A percentile compares a stretch with the other conserved stretches of the same genome.
Evolutionary conservation across 306 rosid species (phyloP).

Genomic region (Gleditsia sinensis): DNA sequence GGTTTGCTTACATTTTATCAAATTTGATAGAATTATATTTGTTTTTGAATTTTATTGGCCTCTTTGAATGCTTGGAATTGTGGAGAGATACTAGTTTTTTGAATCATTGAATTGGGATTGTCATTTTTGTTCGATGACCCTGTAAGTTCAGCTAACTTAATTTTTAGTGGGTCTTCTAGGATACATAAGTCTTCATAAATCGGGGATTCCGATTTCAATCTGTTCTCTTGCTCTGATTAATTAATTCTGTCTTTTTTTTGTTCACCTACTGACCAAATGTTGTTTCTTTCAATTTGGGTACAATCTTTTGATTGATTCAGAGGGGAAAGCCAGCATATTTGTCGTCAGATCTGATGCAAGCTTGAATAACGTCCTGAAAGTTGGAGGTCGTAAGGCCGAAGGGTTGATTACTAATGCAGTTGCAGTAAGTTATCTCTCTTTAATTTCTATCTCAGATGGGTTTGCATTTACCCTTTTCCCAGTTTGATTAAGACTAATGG

Average conservation of each 20-base stretch:
- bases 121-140: background rate
- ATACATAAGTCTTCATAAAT: background rate
- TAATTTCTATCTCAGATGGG: background rate
- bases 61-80: background rate
- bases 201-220: background rate
- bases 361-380: slow-evolving; percentile 19
- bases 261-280: slow-evolving; percentile 7
- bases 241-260: too few relatives aligned
- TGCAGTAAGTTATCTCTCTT: slow-evolving; percentile 56
- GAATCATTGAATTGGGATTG: background rate
- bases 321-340: slow-evolving; percentile 51
- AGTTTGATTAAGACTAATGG: background rate
- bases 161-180: background rate
- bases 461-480: too few relatives aligned
- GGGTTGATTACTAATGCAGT: slow-evolving; percentile 69
- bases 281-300: slow-evolving; percentile 21
- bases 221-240: background rate
- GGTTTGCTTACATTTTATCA: slow-evolving; percentile 23
- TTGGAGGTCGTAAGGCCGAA: slow-evolving; percentile 46
- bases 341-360: slow-evolving; percentile 69
- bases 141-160: background rate
- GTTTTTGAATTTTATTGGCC: background rate
- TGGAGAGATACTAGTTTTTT: background rate
- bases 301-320: slow-evolving; percentile 44
- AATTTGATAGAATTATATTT: background rate